Evolutionary conservation across 2,329 filamentous ascomycete species (phyloP), one percentile per base, ranked within the genome.

Genomic region (Trichoderma atrobrunneum): DNA sequence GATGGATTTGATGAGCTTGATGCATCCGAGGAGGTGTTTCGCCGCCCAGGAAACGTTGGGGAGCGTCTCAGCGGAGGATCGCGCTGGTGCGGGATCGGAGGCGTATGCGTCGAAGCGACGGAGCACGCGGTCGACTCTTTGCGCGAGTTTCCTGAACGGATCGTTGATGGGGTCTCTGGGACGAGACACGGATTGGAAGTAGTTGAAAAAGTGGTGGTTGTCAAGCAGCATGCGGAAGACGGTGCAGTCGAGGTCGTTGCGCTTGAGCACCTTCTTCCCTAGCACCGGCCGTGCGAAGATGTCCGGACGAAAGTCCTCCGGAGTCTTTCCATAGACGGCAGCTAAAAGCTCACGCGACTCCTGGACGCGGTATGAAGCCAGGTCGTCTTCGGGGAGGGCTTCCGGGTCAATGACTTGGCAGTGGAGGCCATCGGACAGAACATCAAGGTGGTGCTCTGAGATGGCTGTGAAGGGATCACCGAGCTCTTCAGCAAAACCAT

Each of bases 141-240:
- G 84, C 54, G 84, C 81, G 21, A 88, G 83, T 61, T 82, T 83
- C 63, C 84, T 82, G 72, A 88, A 88, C 4, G 81, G 81, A 73
- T 87, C 84, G 54, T 82, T 83, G 39, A 85, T 79, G 28, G 80
- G 79, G 71, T 86, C 85, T 61, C 80, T 78, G 3, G 86, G 81
- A n/a, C 80, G 79, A 69, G 85, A 82, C 10, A 83, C 79, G 18
- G 83, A 82, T 60, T 84, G 81, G 72, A 89, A 86, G 79, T 87
- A 85, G 66, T 85, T 80, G 76, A 89, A 87, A 79, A 89, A 85
- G 54, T 85, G 83, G 76, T 87, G 82, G 75, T 88, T 88, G 73
- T 84, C 82, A 26, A 88, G 80, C 18, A 89, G 81, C 79, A 89
- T 87, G 66, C 84, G 84, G 73, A 87, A 85, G 16, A 89, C 77